Evolutionary conservation across 306 rosid genomes (phyloP).

Genomic region (Vigna reflexopilosa): DNA sequence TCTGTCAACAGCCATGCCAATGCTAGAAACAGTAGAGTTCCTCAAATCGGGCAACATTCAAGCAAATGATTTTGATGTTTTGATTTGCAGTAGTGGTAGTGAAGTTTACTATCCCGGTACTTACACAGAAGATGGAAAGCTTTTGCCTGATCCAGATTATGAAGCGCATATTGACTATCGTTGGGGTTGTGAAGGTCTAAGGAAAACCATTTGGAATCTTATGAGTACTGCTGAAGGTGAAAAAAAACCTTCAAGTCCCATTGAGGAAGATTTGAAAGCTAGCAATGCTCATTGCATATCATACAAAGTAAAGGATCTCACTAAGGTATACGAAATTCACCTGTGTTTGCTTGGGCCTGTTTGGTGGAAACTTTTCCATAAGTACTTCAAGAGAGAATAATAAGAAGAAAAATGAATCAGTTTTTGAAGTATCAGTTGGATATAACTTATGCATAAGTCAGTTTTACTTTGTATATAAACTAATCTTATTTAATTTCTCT

Average conservation of each 20-base stretch:
- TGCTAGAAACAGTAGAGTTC: slow-evolving; percentile 31
- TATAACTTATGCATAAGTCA: too few species aligned
- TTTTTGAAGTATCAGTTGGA: too few species aligned
- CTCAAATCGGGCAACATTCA: slow-evolving; percentile 42
- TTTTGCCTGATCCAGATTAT: slow-evolving; percentile 46
- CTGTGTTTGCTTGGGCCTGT: not conserved
- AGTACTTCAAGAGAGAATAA: too few species aligned
- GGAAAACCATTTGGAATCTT: slow-evolving; percentile 46
- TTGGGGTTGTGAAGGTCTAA: slow-evolving; percentile 48
- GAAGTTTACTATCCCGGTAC: slow-evolving; percentile 47
- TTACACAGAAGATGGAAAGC: slow-evolving; percentile 42
- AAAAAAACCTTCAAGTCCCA: slow-evolving; percentile 25
- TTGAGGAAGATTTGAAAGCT: slow-evolving; percentile 45
- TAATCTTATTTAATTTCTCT: too few species aligned
- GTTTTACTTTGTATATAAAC: too few species aligned
- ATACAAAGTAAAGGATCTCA: slow-evolving; percentile 42
- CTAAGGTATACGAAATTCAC: slow-evolving; percentile 40
- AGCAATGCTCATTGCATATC: slow-evolving; percentile 50
- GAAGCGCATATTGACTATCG: slow-evolving; percentile 44
- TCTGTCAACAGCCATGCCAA: slow-evolving; percentile 49
- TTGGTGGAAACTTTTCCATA: too few species aligned
- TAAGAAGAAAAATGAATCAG: too few species aligned
- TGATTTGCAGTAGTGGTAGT: slow-evolving; percentile 52
- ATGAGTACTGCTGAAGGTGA: slow-evolving; percentile 38
- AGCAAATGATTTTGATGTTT: slow-evolving; percentile 47